Base-by-base conservation (phyloP, 768 basidiomycete species). In the Collybiopsis luxurians region DNA sequence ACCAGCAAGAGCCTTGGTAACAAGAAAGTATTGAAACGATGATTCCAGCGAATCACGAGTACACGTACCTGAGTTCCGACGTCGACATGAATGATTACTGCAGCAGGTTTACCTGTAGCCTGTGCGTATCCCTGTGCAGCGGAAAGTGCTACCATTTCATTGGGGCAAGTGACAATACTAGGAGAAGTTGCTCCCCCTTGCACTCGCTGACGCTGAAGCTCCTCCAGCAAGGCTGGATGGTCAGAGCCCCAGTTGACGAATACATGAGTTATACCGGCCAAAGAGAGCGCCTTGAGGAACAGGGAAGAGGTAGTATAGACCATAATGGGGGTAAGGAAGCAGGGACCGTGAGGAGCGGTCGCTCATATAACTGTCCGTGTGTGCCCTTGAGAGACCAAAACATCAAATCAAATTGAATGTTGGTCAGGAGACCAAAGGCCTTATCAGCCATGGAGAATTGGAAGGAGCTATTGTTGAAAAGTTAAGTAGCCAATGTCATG, bases 191-290 rank as follows among this genome's bases (percentile, higher is more conserved):
- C 59, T 2, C 75, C 73, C 3, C 59, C 62, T 55, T 73, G 66
- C 4, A 67, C 64, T 2, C 82, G 75, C 59, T 87, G 83, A 19
- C 83, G 73, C 54, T 80, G 79, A 10, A 90, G 75, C 28, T 89
- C 88, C 61, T 89, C 88, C 24, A 90, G 75, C 13, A 90, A 66
- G 0, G 82, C 87, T 0, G 87, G 85, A 61, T 90, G 88, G 61
- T 90, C 88, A 0, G 84, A 86, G 1, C 88, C 89, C 84, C 88
- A 89, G 71, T 89, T 89, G 17, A 84, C 86, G 63, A 89, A 87
- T 9, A 79, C 80, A 64, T 87, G 84, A 0, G 84, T 86, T 34
- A 89, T 81, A 2, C 85, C 85, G 1, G 80, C 81, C 51, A 80
- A 68, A 15, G 69, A 66, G 19, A 88, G 76, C 0, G 84, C 70